Percentiles rank a stretch among this genome's conserved stretches.
Conservation (phyloP, 805 yeast genomes). For the Helenozyma rhizophorensis region DNA sequence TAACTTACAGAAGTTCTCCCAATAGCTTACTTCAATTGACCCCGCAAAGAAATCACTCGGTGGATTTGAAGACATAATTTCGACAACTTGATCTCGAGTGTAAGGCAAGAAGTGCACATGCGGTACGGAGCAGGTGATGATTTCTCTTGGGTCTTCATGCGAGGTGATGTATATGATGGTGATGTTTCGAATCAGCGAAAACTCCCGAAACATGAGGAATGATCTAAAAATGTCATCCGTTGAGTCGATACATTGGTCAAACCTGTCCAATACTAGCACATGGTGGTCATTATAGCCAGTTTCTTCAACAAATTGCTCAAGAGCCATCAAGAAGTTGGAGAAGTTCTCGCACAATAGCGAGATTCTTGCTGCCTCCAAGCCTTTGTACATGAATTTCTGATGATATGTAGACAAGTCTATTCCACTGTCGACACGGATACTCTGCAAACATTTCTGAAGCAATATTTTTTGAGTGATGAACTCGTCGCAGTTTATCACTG, state of each 20-base stretch:
- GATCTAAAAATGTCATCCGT: constrained; percentile 37
- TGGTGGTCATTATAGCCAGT: constrained; percentile 30
- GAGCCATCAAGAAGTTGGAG: constrained; percentile 34
- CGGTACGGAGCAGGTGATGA: constrained; percentile 39
- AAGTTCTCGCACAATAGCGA: constrained; percentile 38
- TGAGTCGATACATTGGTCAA: constrained; percentile 44
- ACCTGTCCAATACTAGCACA: constrained; percentile 43
- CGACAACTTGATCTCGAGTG: constrained; percentile 28
- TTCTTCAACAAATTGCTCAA: constrained; percentile 35
- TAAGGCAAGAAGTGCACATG: constrained; percentile 38
- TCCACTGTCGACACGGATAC: constrained; percentile 35
- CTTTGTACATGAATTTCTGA: constrained; percentile 22
- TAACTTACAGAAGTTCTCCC: constrained; percentile 41
- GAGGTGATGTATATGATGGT: constrained; percentile 38
- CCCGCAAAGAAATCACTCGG: constrained; percentile 4
- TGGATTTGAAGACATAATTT: constrained; percentile 23
- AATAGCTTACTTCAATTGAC: constrained; percentile 19
- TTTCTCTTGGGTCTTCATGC: constrained; percentile 33
- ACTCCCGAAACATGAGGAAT: constrained; percentile 42
- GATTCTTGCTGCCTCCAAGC: constrained; percentile 21
- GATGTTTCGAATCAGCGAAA: constrained; percentile 27
- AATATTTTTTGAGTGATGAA: constrained; percentile 38
- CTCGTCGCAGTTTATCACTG: constrained; percentile 42
- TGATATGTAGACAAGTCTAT: constrained; percentile 16
- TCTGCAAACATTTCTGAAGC: constrained; percentile 37